phyloP scores from a whole-genome alignment of 2,329 filamentous ascomycete genomes.

The Arthrinium puccinioides region DNA sequence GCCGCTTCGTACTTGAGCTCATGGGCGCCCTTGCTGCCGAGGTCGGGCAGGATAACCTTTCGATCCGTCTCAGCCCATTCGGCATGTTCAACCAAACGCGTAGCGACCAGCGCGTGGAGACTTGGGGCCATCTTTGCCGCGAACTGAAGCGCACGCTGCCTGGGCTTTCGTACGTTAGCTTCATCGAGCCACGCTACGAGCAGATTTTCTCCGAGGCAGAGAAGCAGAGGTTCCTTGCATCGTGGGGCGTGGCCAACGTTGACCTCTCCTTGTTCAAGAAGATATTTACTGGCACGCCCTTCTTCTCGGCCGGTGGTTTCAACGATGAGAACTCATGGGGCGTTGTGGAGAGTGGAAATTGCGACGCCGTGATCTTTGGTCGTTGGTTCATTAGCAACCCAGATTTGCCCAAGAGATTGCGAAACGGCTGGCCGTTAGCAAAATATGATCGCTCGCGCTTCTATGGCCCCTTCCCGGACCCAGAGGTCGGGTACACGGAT shows the following conservation, averaged over 20 bases:
- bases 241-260: slow-evolving; percentile 22
- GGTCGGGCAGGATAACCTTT: slow-evolving; percentile 19
- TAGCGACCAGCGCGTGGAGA: slow-evolving; percentile 37
- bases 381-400: slow-evolving; percentile 37
- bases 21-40: slow-evolving; percentile 18
- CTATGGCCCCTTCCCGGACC: slow-evolving; percentile 19
- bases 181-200: slow-evolving; percentile 40
- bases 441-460: slow-evolving; percentile 31
- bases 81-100: slow-evolving; percentile 37
- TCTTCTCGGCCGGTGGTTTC: slow-evolving; percentile 16
- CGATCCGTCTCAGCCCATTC: slow-evolving; percentile 27
- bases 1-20: slow-evolving; percentile 22
- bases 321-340: slow-evolving; percentile 18
- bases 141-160: slow-evolving; percentile 25
- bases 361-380: slow-evolving; percentile 33
- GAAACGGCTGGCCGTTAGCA: slow-evolving; percentile 28
- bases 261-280: slow-evolving; percentile 15
- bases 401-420: slow-evolving; percentile 31
- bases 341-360: slow-evolving; percentile 12
- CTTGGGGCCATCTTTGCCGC: slow-evolving; percentile 36
- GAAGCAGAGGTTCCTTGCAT: slow-evolving; percentile 26
- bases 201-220: slow-evolving; percentile 30
- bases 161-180: slow-evolving; percentile 36
- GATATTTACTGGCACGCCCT: slow-evolving; percentile 20
- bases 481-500: slow-evolving; percentile 25